These are phyloP conservation scores for Ustilago tritici DNA, from an alignment of 1,284 basidiomycete species.

Conservation along the genomic window DNA sequence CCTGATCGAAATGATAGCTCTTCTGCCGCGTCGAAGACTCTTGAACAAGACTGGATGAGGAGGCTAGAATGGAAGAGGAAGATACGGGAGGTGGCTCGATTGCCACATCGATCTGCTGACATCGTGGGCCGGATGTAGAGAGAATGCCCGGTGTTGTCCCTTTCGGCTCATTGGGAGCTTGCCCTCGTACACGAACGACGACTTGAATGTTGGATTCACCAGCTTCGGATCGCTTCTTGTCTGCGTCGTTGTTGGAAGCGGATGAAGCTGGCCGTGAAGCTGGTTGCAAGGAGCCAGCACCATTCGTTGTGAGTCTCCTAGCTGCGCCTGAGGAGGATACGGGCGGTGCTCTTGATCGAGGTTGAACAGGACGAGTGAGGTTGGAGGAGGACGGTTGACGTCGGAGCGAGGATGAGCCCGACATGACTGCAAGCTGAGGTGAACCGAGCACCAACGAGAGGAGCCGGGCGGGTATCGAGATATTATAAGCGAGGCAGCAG, in stretches of 20 bases:
- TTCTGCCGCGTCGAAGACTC: conserved; percentile 54
- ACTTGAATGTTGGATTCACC: conserved; percentile 66
- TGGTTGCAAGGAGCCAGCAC: conserved; percentile 9
- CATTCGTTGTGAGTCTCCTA: conserved; percentile 29
- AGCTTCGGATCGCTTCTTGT: conserved; percentile 25
- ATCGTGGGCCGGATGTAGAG: conserved; percentile 58
- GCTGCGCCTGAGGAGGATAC: conserved; percentile 40
- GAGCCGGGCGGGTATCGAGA: conserved; percentile 4
- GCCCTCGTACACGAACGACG: conserved; percentile 63
- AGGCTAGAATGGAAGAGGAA: conserved; percentile 35
- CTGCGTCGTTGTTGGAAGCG: conserved; percentile 26
- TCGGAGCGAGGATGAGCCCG: conserved; percentile 33
- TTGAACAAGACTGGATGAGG: conserved; percentile 39
- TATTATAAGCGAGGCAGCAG: not conserved
- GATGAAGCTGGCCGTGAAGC: conserved; percentile 27
- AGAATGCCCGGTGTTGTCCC: conserved; percentile 43
- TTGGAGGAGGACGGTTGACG: conserved; percentile 43
- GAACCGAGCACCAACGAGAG: not conserved
- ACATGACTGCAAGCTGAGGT: conserved; percentile 26
- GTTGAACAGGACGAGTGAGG: conserved; percentile 31
- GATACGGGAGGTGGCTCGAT: conserved; percentile 54
- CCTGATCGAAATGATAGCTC: conserved; percentile 67
- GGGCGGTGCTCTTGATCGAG: conserved; percentile 46
- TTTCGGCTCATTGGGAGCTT: conserved; percentile 46
- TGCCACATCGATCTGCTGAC: conserved; percentile 57